These are phyloP conservation scores for Boletus vermiculosoides DNA, from an alignment of 768 basidiomycete species.

Conservation along the genomic window DNA sequence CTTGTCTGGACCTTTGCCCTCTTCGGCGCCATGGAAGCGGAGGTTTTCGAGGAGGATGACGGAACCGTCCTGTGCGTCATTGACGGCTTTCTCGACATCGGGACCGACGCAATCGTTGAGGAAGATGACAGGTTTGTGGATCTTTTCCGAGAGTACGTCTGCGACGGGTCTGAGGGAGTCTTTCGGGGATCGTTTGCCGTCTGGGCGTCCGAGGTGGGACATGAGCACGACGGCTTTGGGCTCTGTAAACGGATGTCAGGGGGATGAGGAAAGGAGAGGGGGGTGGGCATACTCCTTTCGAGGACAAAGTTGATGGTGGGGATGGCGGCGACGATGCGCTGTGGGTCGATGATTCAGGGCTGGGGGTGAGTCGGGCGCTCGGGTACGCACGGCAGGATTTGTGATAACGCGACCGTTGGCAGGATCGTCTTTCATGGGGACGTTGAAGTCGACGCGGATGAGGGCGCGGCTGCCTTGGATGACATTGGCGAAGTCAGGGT, in stretches of 20 bases:
- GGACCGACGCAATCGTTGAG: constrained; percentile 82
- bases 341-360: constrained; percentile 15
- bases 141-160: constrained; percentile 47
- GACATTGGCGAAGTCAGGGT: constrained; percentile 52
- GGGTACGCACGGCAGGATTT: constrained; percentile 82
- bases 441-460: constrained; percentile 96
- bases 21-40: constrained; percentile 98
- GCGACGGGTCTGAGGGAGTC: constrained; percentile 91
- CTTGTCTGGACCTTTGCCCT: constrained; percentile 97
- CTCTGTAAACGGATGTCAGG: constrained; percentile 40
- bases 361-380: constrained; percentile 5
- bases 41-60: constrained; percentile 95
- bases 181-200: constrained; percentile 85
- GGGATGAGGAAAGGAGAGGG: background rate
- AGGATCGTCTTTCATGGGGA: constrained; percentile 71
- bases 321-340: constrained; percentile 97
- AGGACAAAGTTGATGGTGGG: constrained; percentile 95
- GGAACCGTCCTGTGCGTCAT: constrained; percentile 55
- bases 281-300: constrained; percentile 58
- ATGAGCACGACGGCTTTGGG: constrained; percentile 86
- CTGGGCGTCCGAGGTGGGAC: constrained; percentile 97
- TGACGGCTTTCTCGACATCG: constrained; percentile 77
- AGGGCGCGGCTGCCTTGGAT: constrained; percentile 87
- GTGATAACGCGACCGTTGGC: constrained; percentile 90
- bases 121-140: constrained; percentile 73